Evolutionary conservation across 306 rosid genomes (phyloP).

Genomic region (Corylus avellana): DNA sequence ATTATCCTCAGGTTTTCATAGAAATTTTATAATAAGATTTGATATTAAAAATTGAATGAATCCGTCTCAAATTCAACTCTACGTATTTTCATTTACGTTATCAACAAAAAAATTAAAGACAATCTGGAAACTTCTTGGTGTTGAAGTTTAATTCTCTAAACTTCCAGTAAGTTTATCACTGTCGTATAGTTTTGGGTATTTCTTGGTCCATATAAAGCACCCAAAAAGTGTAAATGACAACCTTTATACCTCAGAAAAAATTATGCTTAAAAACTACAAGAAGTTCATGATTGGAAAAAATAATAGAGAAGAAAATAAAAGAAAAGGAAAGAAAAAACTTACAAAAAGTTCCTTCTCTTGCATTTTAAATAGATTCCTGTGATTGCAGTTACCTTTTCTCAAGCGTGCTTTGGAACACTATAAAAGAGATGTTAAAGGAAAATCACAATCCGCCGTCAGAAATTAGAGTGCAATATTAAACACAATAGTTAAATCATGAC

Average conservation of each 20-base stretch:
- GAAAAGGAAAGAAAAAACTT: conserved; percentile 13
- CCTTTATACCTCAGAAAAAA: not conserved
- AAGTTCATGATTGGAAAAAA: not conserved
- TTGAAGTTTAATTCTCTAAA: not conserved
- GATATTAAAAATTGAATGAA: not conserved
- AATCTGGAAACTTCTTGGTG: not conserved
- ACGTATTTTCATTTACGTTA: not conserved
- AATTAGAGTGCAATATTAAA: conserved; percentile 6
- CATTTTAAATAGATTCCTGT: conserved; percentile 41
- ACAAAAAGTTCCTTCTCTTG: conserved; percentile 88
- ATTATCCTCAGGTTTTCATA: not conserved
- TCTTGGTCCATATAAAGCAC: not conserved
- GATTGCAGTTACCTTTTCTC: conserved; percentile 66
- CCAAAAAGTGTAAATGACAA: not conserved
- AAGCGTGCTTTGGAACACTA: conserved; percentile 56
- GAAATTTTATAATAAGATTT: not conserved
- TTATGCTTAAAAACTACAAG: not conserved
- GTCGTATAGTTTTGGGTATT: not conserved
- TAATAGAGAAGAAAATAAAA: not conserved
- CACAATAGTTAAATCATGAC: not conserved
- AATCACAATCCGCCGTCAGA: conserved; percentile 29
- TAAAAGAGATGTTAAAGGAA: conserved; percentile 21
- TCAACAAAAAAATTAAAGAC: not conserved
- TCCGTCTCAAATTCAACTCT: not conserved
- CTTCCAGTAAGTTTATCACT: not conserved